Conservation (phyloP, 441 rosid genomes). For the Gossypium gossypioides region DNA sequence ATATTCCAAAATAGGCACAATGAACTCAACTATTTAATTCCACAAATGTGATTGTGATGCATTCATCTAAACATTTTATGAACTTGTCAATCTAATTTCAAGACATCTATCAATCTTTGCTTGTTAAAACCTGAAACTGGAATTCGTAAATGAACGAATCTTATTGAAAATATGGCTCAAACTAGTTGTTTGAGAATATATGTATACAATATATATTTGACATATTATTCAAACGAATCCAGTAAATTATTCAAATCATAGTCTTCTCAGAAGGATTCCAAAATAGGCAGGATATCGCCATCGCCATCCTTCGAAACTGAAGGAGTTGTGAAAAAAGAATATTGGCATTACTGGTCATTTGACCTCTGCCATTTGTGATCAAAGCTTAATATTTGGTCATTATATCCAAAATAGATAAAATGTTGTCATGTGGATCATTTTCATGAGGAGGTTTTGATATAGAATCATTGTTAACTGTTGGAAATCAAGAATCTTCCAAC, state of each 20-base stretch:
- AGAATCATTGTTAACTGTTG: too few relatives aligned
- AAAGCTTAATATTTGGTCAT: neutral
- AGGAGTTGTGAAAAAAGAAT: conserved; percentile 5
- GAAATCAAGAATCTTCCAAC: too few relatives aligned
- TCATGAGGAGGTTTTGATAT: neutral
- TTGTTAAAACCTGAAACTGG: too few relatives aligned
- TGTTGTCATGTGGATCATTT: neutral
- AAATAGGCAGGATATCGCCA: conserved; percentile 21
- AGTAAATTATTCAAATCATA: neutral
- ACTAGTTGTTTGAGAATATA: neutral
- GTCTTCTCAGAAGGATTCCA: conserved; percentile 19
- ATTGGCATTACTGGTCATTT: neutral
- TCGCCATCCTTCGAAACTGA: neutral
- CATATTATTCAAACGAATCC: neutral
- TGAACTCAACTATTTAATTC: too few relatives aligned
- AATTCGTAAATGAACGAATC: too few relatives aligned
- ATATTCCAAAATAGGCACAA: too few relatives aligned
- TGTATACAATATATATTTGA: too few relatives aligned
- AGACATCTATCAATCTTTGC: too few relatives aligned
- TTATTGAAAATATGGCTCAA: too few relatives aligned
- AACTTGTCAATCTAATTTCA: too few relatives aligned
- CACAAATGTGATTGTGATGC: too few relatives aligned
- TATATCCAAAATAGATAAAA: neutral
- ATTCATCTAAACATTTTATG: too few relatives aligned
- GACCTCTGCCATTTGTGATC: neutral